Evolutionary conservation across 345 rosid species (phyloP).

Genomic region (Eucalyptus erythrocorys): DNA sequence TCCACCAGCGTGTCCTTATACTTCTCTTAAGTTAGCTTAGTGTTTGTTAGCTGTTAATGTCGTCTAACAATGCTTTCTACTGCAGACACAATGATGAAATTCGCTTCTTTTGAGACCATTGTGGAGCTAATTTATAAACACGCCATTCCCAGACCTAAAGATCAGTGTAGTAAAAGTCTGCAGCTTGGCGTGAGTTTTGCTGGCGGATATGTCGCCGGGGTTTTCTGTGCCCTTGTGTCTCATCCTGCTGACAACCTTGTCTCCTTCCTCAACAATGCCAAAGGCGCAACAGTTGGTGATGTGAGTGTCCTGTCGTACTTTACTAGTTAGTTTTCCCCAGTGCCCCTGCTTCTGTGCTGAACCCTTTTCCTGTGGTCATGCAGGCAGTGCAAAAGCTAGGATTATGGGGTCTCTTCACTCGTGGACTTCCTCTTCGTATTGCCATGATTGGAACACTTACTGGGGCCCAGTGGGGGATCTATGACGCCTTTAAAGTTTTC

Average conservation of each 20-base stretch:
- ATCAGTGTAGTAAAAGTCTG: slow-evolving; percentile 69
- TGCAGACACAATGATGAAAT: slow-evolving; percentile 99
- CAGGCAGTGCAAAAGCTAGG: slow-evolving; percentile 97
- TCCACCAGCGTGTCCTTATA: neutral
- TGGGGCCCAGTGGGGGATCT: slow-evolving; percentile 95
- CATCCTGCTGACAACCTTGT: slow-evolving; percentile 97
- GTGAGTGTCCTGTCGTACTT: slow-evolving; percentile 23
- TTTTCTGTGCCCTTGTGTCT: slow-evolving; percentile 79
- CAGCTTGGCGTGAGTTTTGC: slow-evolving; percentile 96
- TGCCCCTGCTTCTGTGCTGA: neutral
- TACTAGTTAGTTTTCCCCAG: neutral
- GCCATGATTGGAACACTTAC: slow-evolving; percentile 99
- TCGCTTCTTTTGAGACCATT: slow-evolving; percentile 89
- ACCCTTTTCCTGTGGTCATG: neutral
- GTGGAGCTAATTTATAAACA: slow-evolving; percentile 88
- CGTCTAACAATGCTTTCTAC: neutral
- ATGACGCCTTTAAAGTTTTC: slow-evolving; percentile 94
- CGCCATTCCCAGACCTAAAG: slow-evolving; percentile 76
- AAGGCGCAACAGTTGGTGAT: slow-evolving; percentile 96
- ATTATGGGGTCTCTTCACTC: slow-evolving; percentile 81
- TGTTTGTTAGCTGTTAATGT: neutral
- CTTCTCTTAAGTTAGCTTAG: neutral
- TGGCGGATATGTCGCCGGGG: slow-evolving; percentile 91
- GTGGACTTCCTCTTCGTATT: slow-evolving; percentile 95
- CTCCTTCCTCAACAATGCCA: slow-evolving; percentile 95